Percentiles rank a stretch among this genome's conserved stretches.
These are phyloP conservation scores for Phylloporus rhodoxanthus DNA, from an alignment of 768 basidiomycete genomes.

Conservation along the genomic window DNA sequence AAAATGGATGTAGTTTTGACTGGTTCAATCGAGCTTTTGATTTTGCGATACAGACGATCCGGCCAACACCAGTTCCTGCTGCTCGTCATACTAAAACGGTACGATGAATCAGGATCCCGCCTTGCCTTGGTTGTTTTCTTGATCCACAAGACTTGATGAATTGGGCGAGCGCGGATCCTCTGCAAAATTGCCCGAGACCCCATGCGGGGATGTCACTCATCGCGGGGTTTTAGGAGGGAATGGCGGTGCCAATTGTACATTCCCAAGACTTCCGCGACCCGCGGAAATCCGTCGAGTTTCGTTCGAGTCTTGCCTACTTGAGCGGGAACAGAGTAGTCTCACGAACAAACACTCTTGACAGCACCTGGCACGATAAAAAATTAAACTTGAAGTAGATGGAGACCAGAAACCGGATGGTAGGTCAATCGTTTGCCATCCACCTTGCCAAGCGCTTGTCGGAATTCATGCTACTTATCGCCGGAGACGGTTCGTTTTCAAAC, in stretches of 20 bases:
- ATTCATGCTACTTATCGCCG: not conserved
- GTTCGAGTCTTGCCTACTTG: not conserved
- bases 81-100: not conserved
- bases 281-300: not conserved
- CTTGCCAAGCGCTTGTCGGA: not conserved
- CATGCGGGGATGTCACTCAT: not conserved
- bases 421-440: not conserved
- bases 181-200: not conserved
- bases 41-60: not conserved
- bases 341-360: too few species aligned
- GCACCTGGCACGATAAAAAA: too few species aligned
- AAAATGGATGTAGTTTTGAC: not conserved
- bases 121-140: not conserved
- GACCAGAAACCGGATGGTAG: not conserved
- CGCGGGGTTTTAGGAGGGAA: not conserved
- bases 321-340: too few species aligned
- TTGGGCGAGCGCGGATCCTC: not conserved
- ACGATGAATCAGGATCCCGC: not conserved
- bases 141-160: not conserved
- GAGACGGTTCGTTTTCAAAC: not conserved
- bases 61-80: too few species aligned
- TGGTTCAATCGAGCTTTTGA: slow-evolving; percentile 4
- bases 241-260: not conserved
- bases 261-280: not conserved
- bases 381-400: too few species aligned